Evolutionary conservation across 2,329 filamentous ascomycete genomes (phyloP).

Genomic region (Pyrenochaeta sp.): DNA sequence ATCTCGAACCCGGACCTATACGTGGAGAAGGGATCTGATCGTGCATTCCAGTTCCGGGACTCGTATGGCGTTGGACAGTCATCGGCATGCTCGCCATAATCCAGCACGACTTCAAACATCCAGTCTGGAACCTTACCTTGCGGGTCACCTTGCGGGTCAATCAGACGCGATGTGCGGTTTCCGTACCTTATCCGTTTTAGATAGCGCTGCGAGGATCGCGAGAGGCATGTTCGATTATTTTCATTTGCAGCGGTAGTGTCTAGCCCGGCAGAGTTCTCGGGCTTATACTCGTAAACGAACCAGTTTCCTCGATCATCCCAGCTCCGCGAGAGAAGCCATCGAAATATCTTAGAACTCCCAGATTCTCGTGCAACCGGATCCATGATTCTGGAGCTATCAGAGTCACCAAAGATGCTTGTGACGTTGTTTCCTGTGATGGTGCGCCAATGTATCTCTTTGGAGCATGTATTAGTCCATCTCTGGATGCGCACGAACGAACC

Average conservation of each 20-base stretch:
- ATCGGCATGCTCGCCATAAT: constrained; percentile 40
- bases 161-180: constrained; percentile 8
- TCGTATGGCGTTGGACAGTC: constrained; percentile 20
- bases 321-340: constrained; percentile 28
- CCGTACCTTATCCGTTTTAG: constrained; percentile 28
- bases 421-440: constrained; percentile 23
- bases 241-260: background rate
- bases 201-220: constrained; percentile 7
- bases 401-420: constrained; percentile 9
- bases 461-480: constrained; percentile 8
- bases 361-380: background rate
- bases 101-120: constrained; percentile 39
- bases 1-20: constrained; percentile 42
- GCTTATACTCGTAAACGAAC: constrained; percentile 29
- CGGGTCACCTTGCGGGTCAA: background rate
- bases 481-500: constrained; percentile 22
- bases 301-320: constrained; percentile 34
- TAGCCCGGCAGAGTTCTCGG: constrained; percentile 20
- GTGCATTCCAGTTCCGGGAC: constrained; percentile 20
- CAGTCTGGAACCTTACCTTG: constrained; percentile 16
- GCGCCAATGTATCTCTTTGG: constrained; percentile 26
- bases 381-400: constrained; percentile 6
- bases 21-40: constrained; percentile 43
- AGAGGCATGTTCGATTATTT: constrained; percentile 6
- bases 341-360: constrained; percentile 21